Percentiles rank a stretch among this genome's conserved stretches.
Evolutionary conservation across 1,284 basidiomycete species (phyloP).

Genomic region (Erythrobasidium hasegawianum): DNA sequence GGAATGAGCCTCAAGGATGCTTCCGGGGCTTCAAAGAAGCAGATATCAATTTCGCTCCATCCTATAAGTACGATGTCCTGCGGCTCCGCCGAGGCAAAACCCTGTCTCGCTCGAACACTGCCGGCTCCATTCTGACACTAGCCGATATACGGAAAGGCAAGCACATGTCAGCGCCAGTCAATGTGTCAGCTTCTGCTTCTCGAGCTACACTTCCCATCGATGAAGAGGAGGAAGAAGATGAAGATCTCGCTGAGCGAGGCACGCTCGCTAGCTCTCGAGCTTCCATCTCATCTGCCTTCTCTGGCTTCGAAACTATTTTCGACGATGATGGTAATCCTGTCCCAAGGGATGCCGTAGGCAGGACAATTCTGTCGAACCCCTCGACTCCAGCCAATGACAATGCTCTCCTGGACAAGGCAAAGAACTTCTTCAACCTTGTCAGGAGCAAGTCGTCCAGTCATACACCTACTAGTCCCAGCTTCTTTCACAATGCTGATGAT

Average conservation of each 20-base stretch:
- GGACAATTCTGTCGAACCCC: neutral
- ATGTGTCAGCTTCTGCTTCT: conserved; percentile 4
- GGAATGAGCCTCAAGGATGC: conserved; percentile 52
- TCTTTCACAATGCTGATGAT: neutral
- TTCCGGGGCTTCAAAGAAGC: conserved; percentile 65
- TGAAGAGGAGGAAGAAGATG: conserved; percentile 21
- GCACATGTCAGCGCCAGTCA: conserved; percentile 11
- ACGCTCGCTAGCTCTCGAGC: conserved; percentile 22
- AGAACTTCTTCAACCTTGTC: conserved; percentile 17
- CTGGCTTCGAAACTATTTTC: conserved; percentile 16
- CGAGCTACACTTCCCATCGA: conserved; percentile 13
- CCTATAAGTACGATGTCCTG: conserved; percentile 37
- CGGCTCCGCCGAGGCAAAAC: conserved; percentile 21
- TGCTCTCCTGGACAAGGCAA: conserved; percentile 25
- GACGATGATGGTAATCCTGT: conserved; percentile 8
- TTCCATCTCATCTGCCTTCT: conserved; percentile 29
- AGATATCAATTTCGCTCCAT: conserved; percentile 65
- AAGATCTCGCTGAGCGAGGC: conserved; percentile 2
- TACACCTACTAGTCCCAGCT: neutral
- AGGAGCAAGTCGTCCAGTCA: conserved; percentile 6
- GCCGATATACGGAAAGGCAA: conserved; percentile 3
- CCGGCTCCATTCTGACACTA: neutral
- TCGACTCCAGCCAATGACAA: conserved; percentile 20
- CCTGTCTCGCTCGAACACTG: conserved; percentile 3
- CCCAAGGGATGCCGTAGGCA: neutral